Base-by-base conservation (phyloP, 1,284 basidiomycete genomes). In the Cryptococcus deneoformans region DNA sequence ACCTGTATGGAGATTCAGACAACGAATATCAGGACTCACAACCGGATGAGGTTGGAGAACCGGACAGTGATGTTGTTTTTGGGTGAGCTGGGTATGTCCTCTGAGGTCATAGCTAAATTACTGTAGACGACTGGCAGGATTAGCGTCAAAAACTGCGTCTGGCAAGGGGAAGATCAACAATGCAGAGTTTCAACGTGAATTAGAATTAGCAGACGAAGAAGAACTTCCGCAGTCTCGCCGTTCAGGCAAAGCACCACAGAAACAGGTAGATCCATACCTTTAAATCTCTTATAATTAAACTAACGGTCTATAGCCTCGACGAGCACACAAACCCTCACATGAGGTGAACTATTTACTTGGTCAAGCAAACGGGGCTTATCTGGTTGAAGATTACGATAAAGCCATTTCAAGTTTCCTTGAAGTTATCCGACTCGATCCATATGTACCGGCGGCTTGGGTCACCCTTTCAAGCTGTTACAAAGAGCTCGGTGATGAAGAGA, bases 381-480 rank as follows among this genome's bases (percentile, higher is more conserved):
- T 66, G 24, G 85, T 88, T 65, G 83, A 81, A 52, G 79, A 90
- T 59, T 79, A 87, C 16, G 78, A 82, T 1, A 83, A 87, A 63
- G 88, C 92, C 1, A 87, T 92, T 39, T 82, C 84, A 24, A 83
- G 87, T 46, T 90, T 94, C 82, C 86, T 89, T 70, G 91, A 98
- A 71, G 90, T 97, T 62, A 92, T 98, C 57, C 85, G 91, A 8
- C 92, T 94, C 56, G 94, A 98, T 73, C 92, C 93, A 2, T 85
- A 88, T 38, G 89, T 92, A 8, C 82, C 83, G 5, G 79, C 85
- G 4, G 90, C 93, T 0, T 97, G 94, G 93, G 84, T 85, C 8
- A 90, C 92, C 0, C 83, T 96, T 3, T 90, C 88, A 1, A 85
- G 87, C 61, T 89, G 88, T 64, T 87, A 90, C 67, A 82, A 84